Base-by-base conservation (phyloP, 495 filamentous ascomycete species). In the Xylaria castorea region DNA sequence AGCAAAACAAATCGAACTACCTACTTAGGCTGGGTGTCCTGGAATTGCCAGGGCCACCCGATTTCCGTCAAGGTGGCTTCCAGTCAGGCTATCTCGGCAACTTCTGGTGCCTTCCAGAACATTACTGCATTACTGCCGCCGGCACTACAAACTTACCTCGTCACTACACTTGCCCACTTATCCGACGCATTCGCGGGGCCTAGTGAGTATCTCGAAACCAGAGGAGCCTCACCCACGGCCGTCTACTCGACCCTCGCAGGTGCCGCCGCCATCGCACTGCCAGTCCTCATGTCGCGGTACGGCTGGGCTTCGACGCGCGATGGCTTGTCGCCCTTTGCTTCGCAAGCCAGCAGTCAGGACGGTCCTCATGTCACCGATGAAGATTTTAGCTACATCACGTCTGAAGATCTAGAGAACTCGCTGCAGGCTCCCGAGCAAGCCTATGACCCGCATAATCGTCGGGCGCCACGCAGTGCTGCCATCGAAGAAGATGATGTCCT, bases 341-440 rank as follows among this genome's bases (percentile, higher is more conserved):
- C 89, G 57, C 84, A 85, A 46, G 79, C 85, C 80, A 83, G 78
- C 72, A 80, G 78, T 16, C 80, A 79, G 22, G 80, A 78, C 68
- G 79, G 82, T 25, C 89, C 91, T 11, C 83, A 90, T 72, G 90
- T 96, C 73, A 91, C 87, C 78, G 93, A 95, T 64, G 88, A 87
- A 14, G 92, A 95, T 77, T 97, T 91, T 81, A 89, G 88, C 76
- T 97, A 97, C 83, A 92, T 96, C 79, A 92, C 90, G 12, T 88
- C 89, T 11, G 90, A 91, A 66, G 92, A 94, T 71, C 83, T 91
- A 61, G 84, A 88, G 64, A 79, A 83, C 46, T 72, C 77, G 14
- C 57, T 82, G 80, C 66, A 75, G 66, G 75, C 80, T 25, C 83
- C 79, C 46, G 76, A 75, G 62, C 73, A 73, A 73, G 74, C 74